Evolutionary conservation across 2,329 filamentous ascomycete genomes (phyloP), one percentile per base, ranked within the genome.

Genomic region (Colletotrichum shisoi): DNA sequence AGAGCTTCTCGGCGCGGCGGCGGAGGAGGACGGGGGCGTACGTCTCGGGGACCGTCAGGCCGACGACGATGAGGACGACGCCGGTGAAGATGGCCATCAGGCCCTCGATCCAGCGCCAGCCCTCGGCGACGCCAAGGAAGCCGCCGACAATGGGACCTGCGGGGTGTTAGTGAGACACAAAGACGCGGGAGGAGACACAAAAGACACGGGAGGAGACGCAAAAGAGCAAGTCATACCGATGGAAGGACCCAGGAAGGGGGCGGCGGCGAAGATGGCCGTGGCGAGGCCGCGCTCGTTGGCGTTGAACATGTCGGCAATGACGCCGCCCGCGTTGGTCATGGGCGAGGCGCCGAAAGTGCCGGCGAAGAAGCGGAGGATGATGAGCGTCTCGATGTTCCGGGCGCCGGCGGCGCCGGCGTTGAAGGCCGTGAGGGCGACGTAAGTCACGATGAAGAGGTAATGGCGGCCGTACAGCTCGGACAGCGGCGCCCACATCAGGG

Each of bases 41-140:
- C 1, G 75, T 76, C 45, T 76, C 75, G 0, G 75, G 74, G 17
- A 76, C 57, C 90, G 81, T 12, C 82, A 76, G 11, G 86, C 87
- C 2, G 86, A 62, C 58, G 0, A 70, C 6, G n/a, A 75, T 70
- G 62, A 71, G 70, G 1, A 63, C 37, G 7, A 68, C 7, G 0
- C 72, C 72, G 3, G 69, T 88, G 74, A 91, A 89, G 67, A 85
- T 84, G 56, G 86, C 84, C 77, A 90, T 83, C 9, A 91, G 77
- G 2, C 88, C 88, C 77, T 88, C 83, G 24, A 91, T 85, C 90
- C 89, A 91, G 72, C 87, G 81, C 90, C 90, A 91, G 17, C 88
- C 89, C 15, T 82, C 83, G 2, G 83, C 80, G 74, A 88, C 82
- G 11, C 87, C 86, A 1, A 91, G 78, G 74, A 91, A 92, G 2